Evolutionary conservation across 306 rosid genomes (phyloP).

Genomic region (Castanea crenata): DNA sequence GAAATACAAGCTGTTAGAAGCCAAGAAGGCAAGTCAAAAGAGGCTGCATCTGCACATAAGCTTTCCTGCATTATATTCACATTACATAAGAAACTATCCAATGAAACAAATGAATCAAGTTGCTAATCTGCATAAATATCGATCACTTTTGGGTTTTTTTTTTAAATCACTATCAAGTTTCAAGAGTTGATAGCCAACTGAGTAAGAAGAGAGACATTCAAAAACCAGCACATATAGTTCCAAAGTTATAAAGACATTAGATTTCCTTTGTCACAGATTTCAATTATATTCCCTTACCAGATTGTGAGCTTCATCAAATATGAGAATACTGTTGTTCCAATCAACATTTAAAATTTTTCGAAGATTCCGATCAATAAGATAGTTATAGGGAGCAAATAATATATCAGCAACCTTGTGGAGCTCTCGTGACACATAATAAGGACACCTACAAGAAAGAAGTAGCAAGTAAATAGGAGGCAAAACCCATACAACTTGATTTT

Average conservation of each 20-base stretch:
- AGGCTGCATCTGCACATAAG: constrained; percentile 96
- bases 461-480: constrained; percentile 21
- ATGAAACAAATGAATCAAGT: constrained; percentile 18
- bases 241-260: constrained; percentile 15
- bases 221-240: constrained; percentile 1
- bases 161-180: constrained; percentile 1
- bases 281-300: constrained; percentile 47
- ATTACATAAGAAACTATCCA: constrained; percentile 22
- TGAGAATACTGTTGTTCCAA: constrained; percentile 77
- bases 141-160: background rate
- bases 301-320: constrained; percentile 99
- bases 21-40: constrained; percentile 91
- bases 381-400: constrained; percentile 89
- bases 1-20: constrained; percentile 82
- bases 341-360: constrained; percentile 53
- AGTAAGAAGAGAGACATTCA: constrained; percentile 17
- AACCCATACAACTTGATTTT: constrained; percentile 23
- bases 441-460: constrained; percentile 62
- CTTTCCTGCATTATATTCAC: constrained; percentile 64
- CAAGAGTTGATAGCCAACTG: constrained; percentile 18
- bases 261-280: constrained; percentile 12
- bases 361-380: constrained; percentile 74
- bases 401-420: constrained; percentile 81
- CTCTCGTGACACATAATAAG: constrained; percentile 85
- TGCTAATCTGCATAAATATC: background rate